Evolutionary conservation across 169 alveolate species (phyloP).

Genomic region (Cryptosporidium felis): DNA sequence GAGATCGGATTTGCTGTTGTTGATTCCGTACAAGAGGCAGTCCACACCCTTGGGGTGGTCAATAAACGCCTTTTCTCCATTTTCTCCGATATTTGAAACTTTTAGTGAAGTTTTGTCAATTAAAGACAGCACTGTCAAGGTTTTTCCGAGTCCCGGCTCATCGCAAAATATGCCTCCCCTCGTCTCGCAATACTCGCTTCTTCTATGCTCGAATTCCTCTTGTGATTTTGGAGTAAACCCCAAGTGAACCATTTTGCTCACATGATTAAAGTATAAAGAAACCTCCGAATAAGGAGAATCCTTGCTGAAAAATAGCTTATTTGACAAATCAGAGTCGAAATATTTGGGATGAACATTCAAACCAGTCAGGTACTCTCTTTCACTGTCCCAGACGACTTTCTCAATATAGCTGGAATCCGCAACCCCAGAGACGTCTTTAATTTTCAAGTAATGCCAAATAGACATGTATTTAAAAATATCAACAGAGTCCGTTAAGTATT

Average conservation of each 20-base stretch:
- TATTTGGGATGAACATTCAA: constrained; percentile 9
- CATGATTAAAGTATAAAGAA: constrained; percentile 14
- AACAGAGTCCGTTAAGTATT: constrained; percentile 12
- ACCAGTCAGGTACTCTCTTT: neutral
- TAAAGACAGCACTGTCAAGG: constrained; percentile 34
- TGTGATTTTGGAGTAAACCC: constrained; percentile 7
- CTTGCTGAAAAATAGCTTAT: neutral
- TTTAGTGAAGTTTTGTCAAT: constrained; percentile 2
- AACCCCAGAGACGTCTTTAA: neutral
- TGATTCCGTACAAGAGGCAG: neutral
- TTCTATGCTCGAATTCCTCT: neutral
- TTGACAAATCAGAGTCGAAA: neutral
- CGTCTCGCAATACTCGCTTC: neutral
- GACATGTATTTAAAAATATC: constrained; percentile 43
- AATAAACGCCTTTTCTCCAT: neutral
- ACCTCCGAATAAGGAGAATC: neutral
- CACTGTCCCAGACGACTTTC: constrained; percentile 7
- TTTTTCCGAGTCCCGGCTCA: constrained; percentile 69
- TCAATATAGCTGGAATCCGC: neutral
- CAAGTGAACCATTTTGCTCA: neutral
- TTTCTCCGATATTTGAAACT: neutral
- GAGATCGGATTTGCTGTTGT: neutral
- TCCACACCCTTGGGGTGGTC: constrained; percentile 42
- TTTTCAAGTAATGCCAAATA: constrained; percentile 26
- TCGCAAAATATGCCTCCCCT: constrained; percentile 60